Evolutionary conservation across 495 filamentous ascomycete genomes (phyloP).

Genomic region (Sordaria brevicollis): DNA sequence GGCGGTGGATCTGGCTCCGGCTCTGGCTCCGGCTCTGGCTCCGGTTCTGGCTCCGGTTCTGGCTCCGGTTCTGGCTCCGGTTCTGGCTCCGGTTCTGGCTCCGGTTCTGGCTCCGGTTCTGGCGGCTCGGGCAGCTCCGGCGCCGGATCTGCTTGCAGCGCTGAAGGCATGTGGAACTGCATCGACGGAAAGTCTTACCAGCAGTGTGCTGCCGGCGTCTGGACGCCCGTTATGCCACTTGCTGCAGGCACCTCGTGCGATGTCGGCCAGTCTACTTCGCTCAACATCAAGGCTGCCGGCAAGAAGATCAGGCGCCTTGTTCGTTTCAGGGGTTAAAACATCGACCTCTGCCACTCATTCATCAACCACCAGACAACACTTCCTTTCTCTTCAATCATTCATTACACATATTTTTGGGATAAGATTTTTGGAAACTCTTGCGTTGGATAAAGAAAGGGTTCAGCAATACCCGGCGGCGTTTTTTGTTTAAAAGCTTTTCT

Average conservation of each 20-base stretch:
- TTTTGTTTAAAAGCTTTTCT: neutral
- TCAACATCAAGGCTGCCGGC: constrained; percentile 20
- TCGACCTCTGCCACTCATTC: neutral
- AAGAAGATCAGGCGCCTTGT: constrained; percentile 14
- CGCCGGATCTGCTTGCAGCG: constrained; percentile 24
- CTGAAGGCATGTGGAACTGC: constrained; percentile 38
- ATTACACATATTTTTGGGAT: neutral
- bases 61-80: constrained; percentile 8
- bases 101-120: constrained; percentile 9
- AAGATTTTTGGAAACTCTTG: neutral
- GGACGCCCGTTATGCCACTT: constrained; percentile 28
- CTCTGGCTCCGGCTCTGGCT: constrained; percentile 9
- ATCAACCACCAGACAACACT: neutral
- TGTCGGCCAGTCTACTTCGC: constrained; percentile 17
- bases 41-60: constrained; percentile 8
- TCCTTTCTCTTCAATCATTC: neutral
- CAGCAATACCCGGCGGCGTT: neutral
- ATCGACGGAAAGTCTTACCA: constrained; percentile 30
- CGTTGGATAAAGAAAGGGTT: neutral
- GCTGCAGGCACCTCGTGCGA: constrained; percentile 29
- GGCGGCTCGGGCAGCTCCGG: constrained; percentile 11
- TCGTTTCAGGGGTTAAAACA: constrained; percentile 20
- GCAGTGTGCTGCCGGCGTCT: constrained; percentile 32
- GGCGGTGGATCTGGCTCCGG: constrained; percentile 1
- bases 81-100: constrained; percentile 8